Evolutionary conservation across 257 asterid genomes (phyloP), one percentile per base, ranked within the genome.

Genomic region (Fraxinus cuspidata): DNA sequence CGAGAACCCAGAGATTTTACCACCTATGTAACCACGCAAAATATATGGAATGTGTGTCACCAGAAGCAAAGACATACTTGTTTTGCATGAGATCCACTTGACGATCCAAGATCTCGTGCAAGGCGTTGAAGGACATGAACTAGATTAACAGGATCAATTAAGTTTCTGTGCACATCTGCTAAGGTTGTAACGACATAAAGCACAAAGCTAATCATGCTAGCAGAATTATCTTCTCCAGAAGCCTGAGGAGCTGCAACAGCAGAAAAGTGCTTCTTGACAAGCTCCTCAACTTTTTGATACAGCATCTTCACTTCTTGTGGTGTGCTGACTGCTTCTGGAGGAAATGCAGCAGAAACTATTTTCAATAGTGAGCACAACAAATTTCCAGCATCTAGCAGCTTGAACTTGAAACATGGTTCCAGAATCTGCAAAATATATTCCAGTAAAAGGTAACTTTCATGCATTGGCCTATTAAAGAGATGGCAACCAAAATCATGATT

Each of bases 321-420:
- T 70, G 98, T 93, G 83, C 77, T 90, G 76, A 85, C 81, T 51
- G 84, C 89, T 75, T 92, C 98, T 53, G 97, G 97, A 80, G 99
- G 98, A 76, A 93, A 96, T 79, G 99, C 99, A 81, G 86, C 75
- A 77, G 93, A 92, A 69, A 96, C 96, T 98, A 96, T 96, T 87
- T 90, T 93, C 85, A 96, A 81, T 74, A 96, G 89, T 82, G 95
- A 92, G 86, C 99, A 93, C 84, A 96, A 78, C 27, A 97, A 96
- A 83, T 90, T 90, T 81, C 98, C 99, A 84, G 97, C 98, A 88
- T 96, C 99, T 19, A 93, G 92, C 97, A 93, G 90, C 87, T 93
- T 96, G 90, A 89, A 90, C 88, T 90, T 93, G 92, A 96, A 96
- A 85, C 99, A 96, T 58, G 99, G 99, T 84, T 96, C 99, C 79